Conservation (phyloP, 306 rosid genomes). For the Corylus americana region DNA sequence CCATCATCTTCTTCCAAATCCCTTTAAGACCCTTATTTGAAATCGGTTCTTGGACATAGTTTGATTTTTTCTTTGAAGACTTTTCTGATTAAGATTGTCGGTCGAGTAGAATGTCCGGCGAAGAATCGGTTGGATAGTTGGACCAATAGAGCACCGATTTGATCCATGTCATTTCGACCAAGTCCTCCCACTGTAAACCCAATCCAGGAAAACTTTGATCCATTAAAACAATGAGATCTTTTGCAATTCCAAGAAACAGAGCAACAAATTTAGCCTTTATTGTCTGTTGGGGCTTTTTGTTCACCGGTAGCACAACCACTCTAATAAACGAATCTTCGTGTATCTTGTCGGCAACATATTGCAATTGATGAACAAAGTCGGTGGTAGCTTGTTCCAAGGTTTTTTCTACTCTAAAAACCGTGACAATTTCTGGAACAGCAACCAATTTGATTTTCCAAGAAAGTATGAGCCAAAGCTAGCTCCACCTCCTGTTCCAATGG, state of each 20-base stretch:
- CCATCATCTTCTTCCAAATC: conserved; percentile 64
- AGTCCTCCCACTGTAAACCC: conserved; percentile 49
- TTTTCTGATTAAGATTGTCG: conserved; percentile 43
- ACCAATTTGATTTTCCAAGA: conserved; percentile 68
- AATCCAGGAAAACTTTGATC: conserved; percentile 48
- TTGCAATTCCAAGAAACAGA: conserved; percentile 59
- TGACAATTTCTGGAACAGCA: conserved; percentile 52
- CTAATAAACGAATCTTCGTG: conserved; percentile 54
- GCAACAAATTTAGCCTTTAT: conserved; percentile 56
- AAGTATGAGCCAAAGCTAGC: conserved; percentile 72
- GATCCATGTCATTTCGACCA: conserved; percentile 61
- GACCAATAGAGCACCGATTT: conserved; percentile 59
- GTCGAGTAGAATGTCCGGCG: conserved; percentile 47
- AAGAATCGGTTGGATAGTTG: conserved; percentile 52
- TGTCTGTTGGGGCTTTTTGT: conserved; percentile 37
- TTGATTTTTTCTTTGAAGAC: conserved; percentile 71
- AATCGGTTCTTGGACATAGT: conserved; percentile 59
- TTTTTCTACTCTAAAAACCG: conserved; percentile 63
- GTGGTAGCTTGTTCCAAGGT: conserved; percentile 60
- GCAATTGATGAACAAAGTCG: conserved; percentile 67
- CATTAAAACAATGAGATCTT: conserved; percentile 42
- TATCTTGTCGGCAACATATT: conserved; percentile 45
- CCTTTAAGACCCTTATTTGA: conserved; percentile 49
- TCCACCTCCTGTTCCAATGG: conserved; percentile 79
- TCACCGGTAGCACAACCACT: conserved; percentile 57